Evolutionary conservation across 2,329 filamentous ascomycete species (phyloP).

Genomic region (Penicillium sp.): DNA sequence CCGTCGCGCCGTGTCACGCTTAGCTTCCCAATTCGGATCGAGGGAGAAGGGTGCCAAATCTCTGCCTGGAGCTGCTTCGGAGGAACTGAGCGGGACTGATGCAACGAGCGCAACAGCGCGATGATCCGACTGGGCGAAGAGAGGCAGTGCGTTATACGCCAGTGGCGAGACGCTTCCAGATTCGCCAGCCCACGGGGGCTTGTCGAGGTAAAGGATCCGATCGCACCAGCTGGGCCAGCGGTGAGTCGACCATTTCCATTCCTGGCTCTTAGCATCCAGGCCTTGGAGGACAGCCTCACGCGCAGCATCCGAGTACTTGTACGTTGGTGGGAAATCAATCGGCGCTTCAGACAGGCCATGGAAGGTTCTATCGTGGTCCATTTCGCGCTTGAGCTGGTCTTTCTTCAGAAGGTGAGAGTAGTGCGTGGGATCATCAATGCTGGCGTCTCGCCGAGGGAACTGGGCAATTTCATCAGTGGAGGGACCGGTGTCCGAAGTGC

Average conservation of each 20-base stretch:
- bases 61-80: slow-evolving; percentile 29
- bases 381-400: slow-evolving; percentile 78
- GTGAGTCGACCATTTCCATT: slow-evolving; percentile 73
- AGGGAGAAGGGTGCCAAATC: slow-evolving; percentile 55
- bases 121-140: slow-evolving; percentile 83
- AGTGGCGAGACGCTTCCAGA: slow-evolving; percentile 49
- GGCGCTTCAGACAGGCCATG: slow-evolving; percentile 73
- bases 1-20: slow-evolving; percentile 52
- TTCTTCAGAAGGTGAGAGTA: slow-evolving; percentile 63
- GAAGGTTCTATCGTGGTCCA: slow-evolving; percentile 63
- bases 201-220: slow-evolving; percentile 72
- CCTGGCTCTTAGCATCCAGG: slow-evolving; percentile 34
- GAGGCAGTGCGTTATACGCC: slow-evolving; percentile 69
- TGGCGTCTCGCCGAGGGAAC: slow-evolving; percentile 61
- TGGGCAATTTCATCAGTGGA: slow-evolving; percentile 51
- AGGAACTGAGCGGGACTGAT: slow-evolving; percentile 56
- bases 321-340: slow-evolving; percentile 82
- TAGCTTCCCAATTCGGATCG: slow-evolving; percentile 54
- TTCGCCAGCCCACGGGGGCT: slow-evolving; percentile 51
- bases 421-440: slow-evolving; percentile 54
- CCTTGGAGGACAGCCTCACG: slow-evolving; percentile 35
- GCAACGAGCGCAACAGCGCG: slow-evolving; percentile 72
- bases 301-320: slow-evolving; percentile 67
- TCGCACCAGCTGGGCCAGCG: slow-evolving; percentile 94
- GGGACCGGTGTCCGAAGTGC: slow-evolving; percentile 68